Evolutionary conservation across 2,329 filamentous ascomycete species (phyloP).

Genomic region (Calonectria crousiana): DNA sequence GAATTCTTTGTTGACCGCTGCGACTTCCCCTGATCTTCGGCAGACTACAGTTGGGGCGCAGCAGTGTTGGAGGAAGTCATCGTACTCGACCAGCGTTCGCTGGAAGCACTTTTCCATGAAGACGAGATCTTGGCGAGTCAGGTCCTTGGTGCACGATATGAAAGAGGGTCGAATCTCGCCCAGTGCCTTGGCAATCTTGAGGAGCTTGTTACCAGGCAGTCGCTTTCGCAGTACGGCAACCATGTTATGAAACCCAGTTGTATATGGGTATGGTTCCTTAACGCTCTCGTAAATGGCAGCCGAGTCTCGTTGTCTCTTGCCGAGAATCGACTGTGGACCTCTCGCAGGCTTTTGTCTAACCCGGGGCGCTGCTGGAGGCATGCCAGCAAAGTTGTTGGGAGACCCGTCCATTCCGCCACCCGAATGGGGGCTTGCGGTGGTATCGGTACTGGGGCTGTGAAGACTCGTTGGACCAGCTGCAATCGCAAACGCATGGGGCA

Average conservation of each 20-base stretch:
- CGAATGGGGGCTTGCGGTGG: conserved; percentile 71
- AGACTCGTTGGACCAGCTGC: conserved; percentile 72
- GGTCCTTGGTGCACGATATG: conserved; percentile 89
- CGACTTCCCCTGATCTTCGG: conserved; percentile 93
- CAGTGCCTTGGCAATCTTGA: conserved; percentile 88
- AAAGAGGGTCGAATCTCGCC: conserved; percentile 93
- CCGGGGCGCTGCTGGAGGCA: conserved; percentile 41
- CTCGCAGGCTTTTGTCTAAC: conserved; percentile 60
- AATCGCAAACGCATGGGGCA: conserved; percentile 75
- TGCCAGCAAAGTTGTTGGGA: conserved; percentile 49
- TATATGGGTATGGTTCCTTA: conserved; percentile 92
- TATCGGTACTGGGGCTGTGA: conserved; percentile 74
- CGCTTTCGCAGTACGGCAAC: conserved; percentile 83
- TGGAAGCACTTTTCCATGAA: conserved; percentile 99
- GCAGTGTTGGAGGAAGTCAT: conserved; percentile 89
- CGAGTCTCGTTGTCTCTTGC: conserved; percentile 76
- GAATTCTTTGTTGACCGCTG: conserved; percentile 95
- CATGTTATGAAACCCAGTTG: conserved; percentile 88
- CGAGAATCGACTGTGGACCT: conserved; percentile 62
- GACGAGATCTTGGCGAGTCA: conserved; percentile 88
- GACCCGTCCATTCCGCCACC: conserved; percentile 68
- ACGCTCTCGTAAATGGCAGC: conserved; percentile 90
- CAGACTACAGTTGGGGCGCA: conserved; percentile 94
- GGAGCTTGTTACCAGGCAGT: conserved; percentile 80
- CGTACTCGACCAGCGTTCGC: conserved; percentile 90